phyloP scores from a whole-genome alignment of 139 green algal species.

The Limnomonas spitsbergensis region DNA sequence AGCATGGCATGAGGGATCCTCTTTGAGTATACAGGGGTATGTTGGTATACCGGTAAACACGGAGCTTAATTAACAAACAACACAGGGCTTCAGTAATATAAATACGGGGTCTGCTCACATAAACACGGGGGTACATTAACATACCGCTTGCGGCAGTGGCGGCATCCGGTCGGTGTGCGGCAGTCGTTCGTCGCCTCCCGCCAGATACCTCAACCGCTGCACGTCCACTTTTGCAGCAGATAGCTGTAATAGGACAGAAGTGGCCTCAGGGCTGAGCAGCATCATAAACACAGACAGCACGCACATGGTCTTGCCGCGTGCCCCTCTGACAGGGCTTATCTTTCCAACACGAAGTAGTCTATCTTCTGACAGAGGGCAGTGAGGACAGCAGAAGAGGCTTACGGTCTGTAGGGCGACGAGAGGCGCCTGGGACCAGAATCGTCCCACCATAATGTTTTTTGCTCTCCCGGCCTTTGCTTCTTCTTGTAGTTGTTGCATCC shows the following conservation, averaged over 20 bases:
- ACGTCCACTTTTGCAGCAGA: background rate
- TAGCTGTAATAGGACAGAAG: background rate
- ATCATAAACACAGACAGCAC: no score
- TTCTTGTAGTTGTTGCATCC: no score
- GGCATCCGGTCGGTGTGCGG: background rate
- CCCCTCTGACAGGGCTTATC: no score
- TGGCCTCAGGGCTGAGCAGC: background rate
- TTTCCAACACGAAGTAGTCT: background rate
- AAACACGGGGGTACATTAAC: background rate
- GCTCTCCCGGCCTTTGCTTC: no score
- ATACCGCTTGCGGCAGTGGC: background rate
- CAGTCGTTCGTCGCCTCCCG: background rate
- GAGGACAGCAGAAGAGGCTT: background rate
- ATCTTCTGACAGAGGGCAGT: background rate
- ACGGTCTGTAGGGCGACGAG: background rate
- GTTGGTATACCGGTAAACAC: background rate
- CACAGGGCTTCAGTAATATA: background rate
- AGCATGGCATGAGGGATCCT: background rate
- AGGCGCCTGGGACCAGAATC: no score
- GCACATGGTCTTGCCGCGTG: no score
- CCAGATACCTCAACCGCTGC: background rate
- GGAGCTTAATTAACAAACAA: background rate
- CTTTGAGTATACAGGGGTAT: background rate
- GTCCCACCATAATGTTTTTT: no score
- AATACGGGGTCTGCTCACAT: background rate